A percentile compares a stretch with the other conserved stretches of the same genome.
These are phyloP conservation scores for Colletotrichum musicola DNA, from an alignment of 2,329 filamentous ascomycete species.

Conservation along the genomic window DNA sequence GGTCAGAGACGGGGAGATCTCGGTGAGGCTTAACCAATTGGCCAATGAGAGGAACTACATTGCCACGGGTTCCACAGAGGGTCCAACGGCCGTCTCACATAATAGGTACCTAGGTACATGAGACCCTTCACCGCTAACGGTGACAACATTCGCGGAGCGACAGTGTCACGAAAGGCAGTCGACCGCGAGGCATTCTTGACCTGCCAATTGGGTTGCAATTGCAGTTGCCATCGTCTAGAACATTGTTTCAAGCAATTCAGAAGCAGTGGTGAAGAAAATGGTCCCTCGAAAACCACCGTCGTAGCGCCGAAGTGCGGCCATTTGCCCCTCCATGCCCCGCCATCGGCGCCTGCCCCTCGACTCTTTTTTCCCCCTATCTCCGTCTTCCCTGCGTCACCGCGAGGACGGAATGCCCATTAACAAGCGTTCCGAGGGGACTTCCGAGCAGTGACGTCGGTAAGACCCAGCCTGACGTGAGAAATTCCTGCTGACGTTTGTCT, in stretches of 20 bases:
- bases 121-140: no score
- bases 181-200: no score
- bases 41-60: neutral
- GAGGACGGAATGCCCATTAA: slow-evolving; percentile 3
- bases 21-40: neutral
- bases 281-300: neutral
- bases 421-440: no score
- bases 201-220: no score
- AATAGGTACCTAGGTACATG: no score
- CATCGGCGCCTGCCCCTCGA: slow-evolving; percentile 15
- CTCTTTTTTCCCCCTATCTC: neutral
- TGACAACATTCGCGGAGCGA: no score
- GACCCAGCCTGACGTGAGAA: neutral
- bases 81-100: neutral
- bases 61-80: neutral
- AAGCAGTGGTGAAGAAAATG: neutral
- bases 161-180: no score
- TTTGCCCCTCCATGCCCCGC: slow-evolving; percentile 30
- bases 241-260: no score
- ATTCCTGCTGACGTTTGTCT: neutral
- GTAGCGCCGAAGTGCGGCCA: slow-evolving; percentile 19
- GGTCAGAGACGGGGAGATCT: neutral
- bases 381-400: slow-evolving; percentile 21
- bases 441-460: slow-evolving; percentile 5
- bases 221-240: no score